Conservation (phyloP, 1,284 basidiomycete species). For the Naganishia albida region DNA sequence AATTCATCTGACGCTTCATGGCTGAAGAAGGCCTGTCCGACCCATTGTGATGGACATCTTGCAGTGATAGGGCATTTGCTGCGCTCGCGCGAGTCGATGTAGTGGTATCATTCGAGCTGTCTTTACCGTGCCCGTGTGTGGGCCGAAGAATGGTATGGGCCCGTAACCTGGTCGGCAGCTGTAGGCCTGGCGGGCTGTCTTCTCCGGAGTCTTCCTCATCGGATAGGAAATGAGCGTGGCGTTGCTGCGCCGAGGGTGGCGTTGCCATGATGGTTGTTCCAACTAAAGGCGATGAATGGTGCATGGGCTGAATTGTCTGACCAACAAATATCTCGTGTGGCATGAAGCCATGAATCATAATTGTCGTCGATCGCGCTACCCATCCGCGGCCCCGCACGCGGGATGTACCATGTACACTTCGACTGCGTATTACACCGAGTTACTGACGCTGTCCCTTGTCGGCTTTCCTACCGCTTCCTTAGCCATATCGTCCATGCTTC, state of each 20-base stretch:
- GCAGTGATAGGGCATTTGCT: background rate
- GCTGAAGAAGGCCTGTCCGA: background rate
- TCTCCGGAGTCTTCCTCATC: conserved; percentile 22
- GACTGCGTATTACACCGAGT: no score
- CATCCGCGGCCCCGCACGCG: no score
- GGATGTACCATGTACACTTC: no score
- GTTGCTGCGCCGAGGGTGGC: background rate
- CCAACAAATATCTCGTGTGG: background rate
- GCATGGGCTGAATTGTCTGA: background rate
- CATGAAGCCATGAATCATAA: no score
- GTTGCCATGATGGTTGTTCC: background rate
- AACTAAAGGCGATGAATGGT: background rate
- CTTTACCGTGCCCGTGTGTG: no score
- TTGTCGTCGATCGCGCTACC: no score
- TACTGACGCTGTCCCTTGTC: no score
- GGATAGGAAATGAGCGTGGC: conserved; percentile 16
- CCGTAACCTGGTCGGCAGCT: background rate
- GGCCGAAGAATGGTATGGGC: no score
- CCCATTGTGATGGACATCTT: background rate
- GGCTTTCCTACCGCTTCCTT: no score
- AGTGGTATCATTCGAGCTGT: background rate
- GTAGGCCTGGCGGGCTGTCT: conserved; percentile 17
- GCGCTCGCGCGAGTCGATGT: background rate
- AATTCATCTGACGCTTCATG: background rate
- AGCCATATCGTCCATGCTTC: no score